Conservation (phyloP, 257 asterid genomes). For the Nicotiana otophora region DNA sequence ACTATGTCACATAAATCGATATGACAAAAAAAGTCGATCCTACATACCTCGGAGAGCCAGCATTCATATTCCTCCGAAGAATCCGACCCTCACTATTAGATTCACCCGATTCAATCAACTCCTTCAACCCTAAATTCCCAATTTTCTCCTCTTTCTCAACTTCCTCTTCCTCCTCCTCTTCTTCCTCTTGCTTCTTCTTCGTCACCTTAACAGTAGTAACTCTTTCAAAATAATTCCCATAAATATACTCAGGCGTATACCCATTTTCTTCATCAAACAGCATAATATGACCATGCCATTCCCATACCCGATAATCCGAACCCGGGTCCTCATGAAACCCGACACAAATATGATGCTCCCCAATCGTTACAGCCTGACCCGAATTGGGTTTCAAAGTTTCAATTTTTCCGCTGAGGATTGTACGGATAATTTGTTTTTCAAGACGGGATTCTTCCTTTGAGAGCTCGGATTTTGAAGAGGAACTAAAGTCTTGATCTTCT, state of each 20-base stretch:
- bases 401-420: constrained; percentile 49
- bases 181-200: constrained; percentile 11
- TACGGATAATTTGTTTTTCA: constrained; percentile 73
- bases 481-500: constrained; percentile 11
- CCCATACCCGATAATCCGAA: constrained; percentile 88
- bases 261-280: constrained; percentile 89
- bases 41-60: constrained; percentile 55
- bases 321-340: constrained; percentile 69
- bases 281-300: constrained; percentile 97
- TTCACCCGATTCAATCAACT: constrained; percentile 61
- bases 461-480: constrained; percentile 57
- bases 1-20: no score
- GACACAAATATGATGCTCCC: constrained; percentile 89
- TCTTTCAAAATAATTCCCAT: constrained; percentile 88
- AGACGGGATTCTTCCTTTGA: constrained; percentile 79
- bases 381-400: constrained; percentile 79
- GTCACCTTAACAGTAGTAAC: constrained; percentile 25
- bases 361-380: constrained; percentile 72
- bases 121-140: constrained; percentile 66
- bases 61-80: constrained; percentile 66
- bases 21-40: no score
- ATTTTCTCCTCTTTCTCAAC: constrained; percentile 31
- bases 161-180: constrained; percentile 11
- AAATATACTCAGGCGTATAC: constrained; percentile 77
- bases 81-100: constrained; percentile 40